Evolutionary conservation across 2,329 filamentous ascomycete genomes (phyloP).

Genomic region (Colletotrichum endophyticum): DNA sequence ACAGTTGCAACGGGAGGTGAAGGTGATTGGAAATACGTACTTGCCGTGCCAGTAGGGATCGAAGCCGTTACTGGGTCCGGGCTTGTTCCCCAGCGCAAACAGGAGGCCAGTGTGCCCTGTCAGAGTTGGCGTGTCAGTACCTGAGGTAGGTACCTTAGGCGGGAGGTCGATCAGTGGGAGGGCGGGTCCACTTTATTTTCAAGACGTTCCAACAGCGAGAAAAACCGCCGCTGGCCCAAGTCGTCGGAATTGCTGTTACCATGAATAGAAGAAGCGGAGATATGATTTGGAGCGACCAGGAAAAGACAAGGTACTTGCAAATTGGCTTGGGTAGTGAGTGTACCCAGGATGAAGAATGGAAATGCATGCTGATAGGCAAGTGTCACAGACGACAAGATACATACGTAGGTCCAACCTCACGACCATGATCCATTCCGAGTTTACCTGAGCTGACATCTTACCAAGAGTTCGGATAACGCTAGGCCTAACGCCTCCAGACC

Average conservation of each 20-base stretch:
- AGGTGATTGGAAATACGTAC: neutral
- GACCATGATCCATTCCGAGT: neutral
- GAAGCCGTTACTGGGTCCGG: neutral
- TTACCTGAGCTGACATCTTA: neutral
- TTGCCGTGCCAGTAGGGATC: neutral
- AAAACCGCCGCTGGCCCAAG: conserved; percentile 1
- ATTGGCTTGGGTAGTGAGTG: neutral
- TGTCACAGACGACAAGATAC: neutral
- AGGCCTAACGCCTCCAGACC: neutral
- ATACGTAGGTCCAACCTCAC: neutral
- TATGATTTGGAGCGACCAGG: neutral
- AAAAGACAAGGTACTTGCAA: neutral
- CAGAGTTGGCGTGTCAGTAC: neutral
- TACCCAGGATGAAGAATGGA: neutral
- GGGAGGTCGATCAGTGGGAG: neutral
- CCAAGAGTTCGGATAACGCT: neutral
- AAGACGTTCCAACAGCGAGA: neutral
- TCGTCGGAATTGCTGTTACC: neutral
- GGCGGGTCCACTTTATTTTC: neutral
- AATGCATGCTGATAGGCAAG: neutral
- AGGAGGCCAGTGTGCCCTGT: neutral
- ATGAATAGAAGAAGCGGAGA: neutral
- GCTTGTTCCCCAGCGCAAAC: neutral
- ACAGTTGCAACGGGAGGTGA: neutral
- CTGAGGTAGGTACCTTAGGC: neutral